These are phyloP conservation scores for Arxiozyma slooffiae DNA, from an alignment of 1,139 yeast species.

Conservation along the genomic window DNA sequence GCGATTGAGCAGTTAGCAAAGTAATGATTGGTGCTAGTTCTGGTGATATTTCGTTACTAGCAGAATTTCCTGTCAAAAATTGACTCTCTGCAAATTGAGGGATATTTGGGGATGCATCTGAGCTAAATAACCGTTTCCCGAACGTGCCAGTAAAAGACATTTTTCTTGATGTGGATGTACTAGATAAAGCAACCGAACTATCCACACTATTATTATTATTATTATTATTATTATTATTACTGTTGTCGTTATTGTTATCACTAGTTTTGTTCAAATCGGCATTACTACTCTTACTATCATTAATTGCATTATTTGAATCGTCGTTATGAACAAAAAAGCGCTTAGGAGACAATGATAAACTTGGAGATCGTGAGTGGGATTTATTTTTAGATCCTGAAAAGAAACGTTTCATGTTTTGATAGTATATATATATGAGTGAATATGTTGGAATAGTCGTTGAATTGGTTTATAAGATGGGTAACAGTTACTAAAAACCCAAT, in stretches of 20 bases:
- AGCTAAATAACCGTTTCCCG: constrained; percentile 6
- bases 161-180: constrained; percentile 1
- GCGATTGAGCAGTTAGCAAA: constrained; percentile 58
- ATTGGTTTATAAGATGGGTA: too few relatives aligned
- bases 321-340: neutral
- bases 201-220: neutral
- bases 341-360: constrained; percentile 4
- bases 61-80: constrained; percentile 46
- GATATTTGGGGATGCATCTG: constrained; percentile 9
- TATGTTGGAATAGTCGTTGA: neutral
- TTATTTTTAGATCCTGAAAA: constrained; percentile 7
- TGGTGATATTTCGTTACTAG: constrained; percentile 42
- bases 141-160: constrained; percentile 5
- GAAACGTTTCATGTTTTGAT: constrained; percentile 7
- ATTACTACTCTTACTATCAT: neutral
- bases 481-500: too few relatives aligned
- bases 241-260: too few relatives aligned
- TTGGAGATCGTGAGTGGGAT: constrained; percentile 6
- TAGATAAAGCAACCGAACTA: neutral
- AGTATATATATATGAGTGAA: neutral
- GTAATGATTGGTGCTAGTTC: constrained; percentile 71
- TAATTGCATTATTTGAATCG: neutral
- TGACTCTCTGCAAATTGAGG: constrained; percentile 50
- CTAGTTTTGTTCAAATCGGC: too few relatives aligned
- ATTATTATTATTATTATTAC: neutral